phyloP scores from a whole-genome alignment of 352 stramenopile species.

The Phytopythium oedochilum region DNA sequence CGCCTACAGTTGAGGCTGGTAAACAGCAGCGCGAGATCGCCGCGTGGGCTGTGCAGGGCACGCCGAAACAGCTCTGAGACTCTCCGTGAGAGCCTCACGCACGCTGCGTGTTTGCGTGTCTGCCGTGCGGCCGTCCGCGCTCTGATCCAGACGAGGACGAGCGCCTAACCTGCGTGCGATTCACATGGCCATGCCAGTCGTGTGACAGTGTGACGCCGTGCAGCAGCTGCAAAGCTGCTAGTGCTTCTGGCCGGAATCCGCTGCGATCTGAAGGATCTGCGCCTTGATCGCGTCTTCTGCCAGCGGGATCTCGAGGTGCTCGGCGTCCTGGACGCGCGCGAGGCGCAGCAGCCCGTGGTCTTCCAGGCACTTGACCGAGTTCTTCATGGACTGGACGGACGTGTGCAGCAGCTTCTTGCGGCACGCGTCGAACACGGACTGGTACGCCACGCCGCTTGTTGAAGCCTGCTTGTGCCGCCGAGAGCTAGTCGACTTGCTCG shows the following conservation, averaged over 20 bases:
- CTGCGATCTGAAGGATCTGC: constrained; percentile 29
- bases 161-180: too few species aligned
- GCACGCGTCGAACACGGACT: constrained; percentile 44
- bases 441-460: constrained; percentile 24
- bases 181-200: too few species aligned
- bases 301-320: constrained; percentile 50
- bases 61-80: too few species aligned
- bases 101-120: too few species aligned
- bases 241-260: not conserved
- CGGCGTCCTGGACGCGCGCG: constrained; percentile 25
- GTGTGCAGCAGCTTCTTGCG: constrained; percentile 47
- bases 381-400: constrained; percentile 51
- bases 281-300: constrained; percentile 28
- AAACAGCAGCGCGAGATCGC: too few species aligned
- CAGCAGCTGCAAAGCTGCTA: too few species aligned
- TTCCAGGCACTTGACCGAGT: constrained; percentile 55
- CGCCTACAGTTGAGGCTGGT: too few species aligned
- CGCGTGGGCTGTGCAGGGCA: too few species aligned
- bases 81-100: too few species aligned
- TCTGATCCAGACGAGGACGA: too few species aligned
- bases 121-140: too few species aligned
- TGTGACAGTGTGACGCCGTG: too few species aligned
- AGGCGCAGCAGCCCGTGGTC: constrained; percentile 48
- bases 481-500: not conserved
- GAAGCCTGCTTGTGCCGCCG: constrained; percentile 5